Conservation (phyloP, 169 alveolate species). For the Eimeria maxima region DNA sequence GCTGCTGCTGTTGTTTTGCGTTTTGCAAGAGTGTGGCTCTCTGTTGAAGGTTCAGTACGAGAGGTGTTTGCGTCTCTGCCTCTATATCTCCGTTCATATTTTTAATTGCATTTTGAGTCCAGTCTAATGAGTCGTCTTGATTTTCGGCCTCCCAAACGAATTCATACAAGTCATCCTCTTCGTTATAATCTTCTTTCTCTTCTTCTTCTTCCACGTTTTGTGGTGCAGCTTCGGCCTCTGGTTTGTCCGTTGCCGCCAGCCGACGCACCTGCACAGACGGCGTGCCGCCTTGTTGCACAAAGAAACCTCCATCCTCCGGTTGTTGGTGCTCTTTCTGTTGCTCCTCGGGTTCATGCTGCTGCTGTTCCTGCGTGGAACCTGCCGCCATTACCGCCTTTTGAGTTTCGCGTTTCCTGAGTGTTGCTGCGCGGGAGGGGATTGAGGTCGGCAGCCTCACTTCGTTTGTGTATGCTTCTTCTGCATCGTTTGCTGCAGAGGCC, state of each 20-base stretch:
- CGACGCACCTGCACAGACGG: not conserved
- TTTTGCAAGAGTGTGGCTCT: not conserved
- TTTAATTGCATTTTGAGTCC: not conserved
- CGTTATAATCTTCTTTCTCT: not conserved
- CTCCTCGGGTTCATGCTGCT: not conserved
- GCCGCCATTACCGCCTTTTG: too few relatives aligned
- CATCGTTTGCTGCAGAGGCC: too few relatives aligned
- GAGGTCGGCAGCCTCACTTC: too few relatives aligned
- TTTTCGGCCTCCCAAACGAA: not conserved
- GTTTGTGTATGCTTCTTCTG: too few relatives aligned
- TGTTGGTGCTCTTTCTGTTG: not conserved
- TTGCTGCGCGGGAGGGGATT: too few relatives aligned
- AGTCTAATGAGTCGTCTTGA: not conserved
- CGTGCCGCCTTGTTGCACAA: not conserved
- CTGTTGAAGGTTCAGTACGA: not conserved
- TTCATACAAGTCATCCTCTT: not conserved
- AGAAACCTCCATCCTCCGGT: not conserved
- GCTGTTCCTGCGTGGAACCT: not conserved
- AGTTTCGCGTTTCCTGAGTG: too few relatives aligned
- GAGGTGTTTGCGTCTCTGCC: not conserved
- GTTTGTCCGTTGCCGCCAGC: not conserved
- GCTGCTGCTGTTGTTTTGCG: not conserved
- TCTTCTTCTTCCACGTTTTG: not conserved
- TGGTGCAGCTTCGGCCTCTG: not conserved
- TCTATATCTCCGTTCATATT: not conserved